phyloP scores from a whole-genome alignment of 306 rosid species.

The Vicia faba region DNA sequence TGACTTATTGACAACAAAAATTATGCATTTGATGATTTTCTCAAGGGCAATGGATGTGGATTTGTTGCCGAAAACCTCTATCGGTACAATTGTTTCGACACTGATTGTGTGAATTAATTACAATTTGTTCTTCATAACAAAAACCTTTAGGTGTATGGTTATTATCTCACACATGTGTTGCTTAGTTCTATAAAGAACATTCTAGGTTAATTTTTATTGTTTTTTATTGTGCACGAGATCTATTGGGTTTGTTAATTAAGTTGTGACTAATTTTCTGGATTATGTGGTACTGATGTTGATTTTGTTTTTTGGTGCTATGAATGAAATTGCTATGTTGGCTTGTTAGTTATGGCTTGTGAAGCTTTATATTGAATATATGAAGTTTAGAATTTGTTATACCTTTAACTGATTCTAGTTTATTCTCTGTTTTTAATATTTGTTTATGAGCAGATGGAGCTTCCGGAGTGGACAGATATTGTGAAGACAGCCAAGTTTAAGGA shows the following conservation, averaged over 20 bases:
- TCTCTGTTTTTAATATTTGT: neutral
- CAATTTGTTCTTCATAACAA: no score
- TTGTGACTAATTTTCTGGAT: no score
- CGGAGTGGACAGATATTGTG: conserved; percentile 72
- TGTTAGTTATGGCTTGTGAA: neutral
- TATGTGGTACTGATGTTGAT: no score
- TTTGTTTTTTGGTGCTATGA: no score
- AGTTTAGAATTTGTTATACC: neutral
- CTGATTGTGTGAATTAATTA: no score
- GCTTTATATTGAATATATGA: neutral
- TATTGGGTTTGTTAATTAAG: neutral
- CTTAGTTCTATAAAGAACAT: no score
- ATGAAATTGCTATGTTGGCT: neutral
- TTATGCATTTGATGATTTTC: neutral
- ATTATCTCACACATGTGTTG: no score
- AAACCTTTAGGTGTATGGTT: no score
- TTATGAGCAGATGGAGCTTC: conserved; percentile 62
- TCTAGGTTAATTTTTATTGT: neutral
- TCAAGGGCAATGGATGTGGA: no score
- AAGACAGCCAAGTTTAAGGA: conserved; percentile 77
- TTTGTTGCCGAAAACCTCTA: no score
- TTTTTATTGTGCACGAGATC: neutral
- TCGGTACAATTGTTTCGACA: no score
- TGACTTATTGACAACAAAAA: neutral
- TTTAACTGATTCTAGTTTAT: neutral